phyloP scores from a whole-genome alignment of 257 asterid species.

The Rubia yunnanensis region DNA sequence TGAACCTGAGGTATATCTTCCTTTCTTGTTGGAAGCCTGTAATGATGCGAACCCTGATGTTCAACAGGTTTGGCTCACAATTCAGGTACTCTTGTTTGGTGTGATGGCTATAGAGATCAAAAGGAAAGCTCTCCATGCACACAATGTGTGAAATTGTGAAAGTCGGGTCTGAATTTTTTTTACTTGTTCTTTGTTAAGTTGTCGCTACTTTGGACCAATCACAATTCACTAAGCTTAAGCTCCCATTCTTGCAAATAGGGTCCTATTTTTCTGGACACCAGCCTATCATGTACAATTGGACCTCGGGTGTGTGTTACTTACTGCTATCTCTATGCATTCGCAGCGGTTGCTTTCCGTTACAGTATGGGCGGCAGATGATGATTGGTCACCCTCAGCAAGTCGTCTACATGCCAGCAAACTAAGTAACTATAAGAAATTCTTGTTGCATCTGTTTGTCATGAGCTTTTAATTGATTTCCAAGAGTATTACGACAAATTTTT shows the following conservation, averaged over 20 bases:
- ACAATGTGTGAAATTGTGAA: conserved; percentile 84
- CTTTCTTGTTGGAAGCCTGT: too few relatives aligned
- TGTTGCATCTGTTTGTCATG: neutral
- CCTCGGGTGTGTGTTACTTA: conserved; percentile 60
- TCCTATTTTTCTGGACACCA: conserved; percentile 57
- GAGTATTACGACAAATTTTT: neutral
- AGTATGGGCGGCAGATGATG: conserved; percentile 90
- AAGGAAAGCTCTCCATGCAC: conserved; percentile 83
- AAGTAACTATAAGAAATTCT: conserved; percentile 56
- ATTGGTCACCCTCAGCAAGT: conserved; percentile 85
- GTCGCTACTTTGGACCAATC: too few relatives aligned
- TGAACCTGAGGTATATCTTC: too few relatives aligned
- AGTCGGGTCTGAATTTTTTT: conserved; percentile 83
- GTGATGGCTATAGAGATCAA: conserved; percentile 93
- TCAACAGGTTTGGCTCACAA: too few relatives aligned
- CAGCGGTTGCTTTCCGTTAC: conserved; percentile 13
- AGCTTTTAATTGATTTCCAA: neutral
- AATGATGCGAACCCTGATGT: too few relatives aligned
- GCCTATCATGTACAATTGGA: conserved; percentile 70
- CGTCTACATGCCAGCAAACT: conserved; percentile 64
- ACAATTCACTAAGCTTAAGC: too few relatives aligned
- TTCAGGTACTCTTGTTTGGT: conserved; percentile 81
- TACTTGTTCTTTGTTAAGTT: too few relatives aligned
- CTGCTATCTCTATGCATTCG: conserved; percentile 8
- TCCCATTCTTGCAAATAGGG: conserved; percentile 48